Evolutionary conservation across 148 eudicot genomes (phyloP).

Genomic region (Rhododendron simsii): DNA sequence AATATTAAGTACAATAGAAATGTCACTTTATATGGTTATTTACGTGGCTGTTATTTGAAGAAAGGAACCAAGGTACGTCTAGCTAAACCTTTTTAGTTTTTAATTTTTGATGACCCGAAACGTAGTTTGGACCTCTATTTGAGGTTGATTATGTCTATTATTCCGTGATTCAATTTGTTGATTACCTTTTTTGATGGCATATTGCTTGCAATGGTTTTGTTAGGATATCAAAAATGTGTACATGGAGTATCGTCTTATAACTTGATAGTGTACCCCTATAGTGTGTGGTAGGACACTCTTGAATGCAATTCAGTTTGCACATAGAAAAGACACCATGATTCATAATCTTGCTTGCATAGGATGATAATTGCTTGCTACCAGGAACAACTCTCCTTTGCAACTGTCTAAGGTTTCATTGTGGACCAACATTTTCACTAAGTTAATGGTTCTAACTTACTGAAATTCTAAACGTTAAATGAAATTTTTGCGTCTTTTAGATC

Average conservation of each 20-base stretch:
- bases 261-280: not conserved
- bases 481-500: not conserved
- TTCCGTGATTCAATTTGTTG: not conserved
- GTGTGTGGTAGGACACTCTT: not conserved
- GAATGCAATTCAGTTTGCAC: not conserved
- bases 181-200: not conserved
- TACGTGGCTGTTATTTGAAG: slow-evolving; percentile 94
- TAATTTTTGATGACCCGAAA: not conserved
- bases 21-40: slow-evolving; percentile 79
- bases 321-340: not conserved
- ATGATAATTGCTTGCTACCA: not conserved
- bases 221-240: not conserved
- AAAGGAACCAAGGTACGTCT: slow-evolving; percentile 77
- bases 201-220: not conserved
- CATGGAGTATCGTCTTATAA: not conserved
- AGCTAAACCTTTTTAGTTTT: slow-evolving; percentile 3
- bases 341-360: not conserved
- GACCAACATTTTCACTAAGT: not conserved
- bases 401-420: not conserved
- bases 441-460: not conserved
- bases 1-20: slow-evolving; percentile 82
- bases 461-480: not conserved
- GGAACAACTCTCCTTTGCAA: not conserved
- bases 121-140: not conserved
- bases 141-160: not conserved